These are phyloP conservation scores for Botrytis squamosa DNA, from an alignment of 2,329 filamentous ascomycete genomes.

Conservation along the genomic window DNA sequence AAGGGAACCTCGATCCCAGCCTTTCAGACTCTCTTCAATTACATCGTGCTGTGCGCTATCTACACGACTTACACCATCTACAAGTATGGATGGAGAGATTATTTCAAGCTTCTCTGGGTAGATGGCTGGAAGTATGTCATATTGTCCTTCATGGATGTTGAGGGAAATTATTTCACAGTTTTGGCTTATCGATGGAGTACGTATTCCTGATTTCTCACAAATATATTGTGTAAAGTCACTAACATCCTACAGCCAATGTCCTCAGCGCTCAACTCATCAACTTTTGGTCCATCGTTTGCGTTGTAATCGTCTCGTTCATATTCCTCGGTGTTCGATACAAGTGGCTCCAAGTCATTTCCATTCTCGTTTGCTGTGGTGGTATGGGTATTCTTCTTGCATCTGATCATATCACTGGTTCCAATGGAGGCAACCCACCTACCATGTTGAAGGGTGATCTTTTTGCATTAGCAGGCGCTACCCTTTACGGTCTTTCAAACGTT, in stretches of 20 bases:
- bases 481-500: constrained; percentile 89
- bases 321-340: constrained; percentile 89
- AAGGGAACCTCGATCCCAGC: constrained; percentile 80
- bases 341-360: constrained; percentile 78
- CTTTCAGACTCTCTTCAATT: constrained; percentile 96
- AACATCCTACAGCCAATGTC: constrained; percentile 64
- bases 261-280: constrained; percentile 93
- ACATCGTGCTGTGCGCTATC: constrained; percentile 76
- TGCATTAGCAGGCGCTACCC: constrained; percentile 80
- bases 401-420: constrained; percentile 78
- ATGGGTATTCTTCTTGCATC: constrained; percentile 82
- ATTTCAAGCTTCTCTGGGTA: constrained; percentile 58
- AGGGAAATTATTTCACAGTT: constrained; percentile 98
- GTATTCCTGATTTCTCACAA: background rate
- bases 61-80: constrained; percentile 80
- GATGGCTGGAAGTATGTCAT: constrained; percentile 95
- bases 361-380: constrained; percentile 86
- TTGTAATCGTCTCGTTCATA: constrained; percentile 79
- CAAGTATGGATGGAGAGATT: constrained; percentile 73
- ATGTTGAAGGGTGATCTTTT: constrained; percentile 91
- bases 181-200: constrained; percentile 70
- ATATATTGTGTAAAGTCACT: constrained; percentile 3
- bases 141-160: constrained; percentile 87
- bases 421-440: constrained; percentile 65
- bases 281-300: constrained; percentile 96